Evolutionary conservation across 306 rosid genomes (phyloP).

Genomic region (Vicia faba): DNA sequence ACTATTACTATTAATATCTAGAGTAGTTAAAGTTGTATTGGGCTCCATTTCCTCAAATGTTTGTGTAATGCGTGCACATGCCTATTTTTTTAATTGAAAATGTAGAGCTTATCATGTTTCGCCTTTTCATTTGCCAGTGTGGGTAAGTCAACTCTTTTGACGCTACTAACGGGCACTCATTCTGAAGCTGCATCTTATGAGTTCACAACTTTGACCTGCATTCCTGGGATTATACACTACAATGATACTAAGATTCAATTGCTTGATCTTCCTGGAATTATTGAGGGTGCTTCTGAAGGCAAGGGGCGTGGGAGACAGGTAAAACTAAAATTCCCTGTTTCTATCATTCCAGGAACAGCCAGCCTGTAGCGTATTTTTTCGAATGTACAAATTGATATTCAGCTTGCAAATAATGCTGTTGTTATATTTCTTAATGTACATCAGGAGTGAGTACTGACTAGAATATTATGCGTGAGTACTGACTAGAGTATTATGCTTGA

Average conservation of each 20-base stretch:
- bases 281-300: slow-evolving; percentile 99
- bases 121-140: slow-evolving; percentile 61
- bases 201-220: slow-evolving; percentile 96
- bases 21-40: slow-evolving; percentile 9
- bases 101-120: slow-evolving; percentile 22
- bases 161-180: slow-evolving; percentile 94
- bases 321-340: slow-evolving; percentile 34
- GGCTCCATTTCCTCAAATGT: slow-evolving; percentile 4
- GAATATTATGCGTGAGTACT: no score
- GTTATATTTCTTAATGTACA: not conserved
- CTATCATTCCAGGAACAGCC: slow-evolving; percentile 13
- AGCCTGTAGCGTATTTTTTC: not conserved
- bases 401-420: slow-evolving; percentile 15
- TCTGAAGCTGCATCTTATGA: slow-evolving; percentile 99
- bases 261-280: slow-evolving; percentile 99
- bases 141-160: slow-evolving; percentile 97
- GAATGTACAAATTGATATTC: slow-evolving; percentile 11
- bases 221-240: slow-evolving; percentile 95
- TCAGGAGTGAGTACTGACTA: not conserved
- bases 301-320: slow-evolving; percentile 99
- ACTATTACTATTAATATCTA: not conserved
- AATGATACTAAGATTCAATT: slow-evolving; percentile 97
- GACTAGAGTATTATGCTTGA: slow-evolving; percentile 10
- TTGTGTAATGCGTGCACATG: not conserved
- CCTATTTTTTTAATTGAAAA: slow-evolving; percentile 2